Evolutionary conservation across 495 filamentous ascomycete species (phyloP), one percentile per base, ranked within the genome.

Genomic region (Penicillium maclennaniae): DNA sequence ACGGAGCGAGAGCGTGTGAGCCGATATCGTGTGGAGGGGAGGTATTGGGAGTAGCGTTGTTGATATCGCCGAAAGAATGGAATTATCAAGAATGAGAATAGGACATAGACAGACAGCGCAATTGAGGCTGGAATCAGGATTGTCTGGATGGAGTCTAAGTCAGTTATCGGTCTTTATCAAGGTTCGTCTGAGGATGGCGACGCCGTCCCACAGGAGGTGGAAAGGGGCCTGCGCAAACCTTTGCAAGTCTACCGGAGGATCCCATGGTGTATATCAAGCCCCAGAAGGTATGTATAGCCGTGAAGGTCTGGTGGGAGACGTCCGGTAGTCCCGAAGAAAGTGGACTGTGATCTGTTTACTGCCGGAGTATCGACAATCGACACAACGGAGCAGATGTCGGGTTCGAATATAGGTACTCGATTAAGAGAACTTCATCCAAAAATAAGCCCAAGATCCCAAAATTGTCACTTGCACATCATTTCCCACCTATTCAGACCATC

Each of bases 31-130:
- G 26, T 86, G 79, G 27, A 89, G 66, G 85, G 85, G 9, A 89
- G 79, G 57, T 88, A 89, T 45, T 86, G 81, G 20, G 72, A 70
- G 56, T 92, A 92, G 49, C 88, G 85, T 55, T 78, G 76, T 53
- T 84, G 87, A 68, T 92, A 87, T 44, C 80, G 82, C 26, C 81
- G 86, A 79, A 89, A 87, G 58, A 89, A 70, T 4, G 91, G 91
- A 37, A 92, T 61, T 66, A 92, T 59, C 47, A 88, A 62, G 67
- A 87, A 89, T 47, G 82, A 84, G 43, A 85, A 66, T 42, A 87
- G 54, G 63, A 92, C 69, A 70, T 90, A 96, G 61, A 95, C 74
- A 43, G 82, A 64, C 46, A 91, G 76, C 37, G 90, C 87, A 67
- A 93, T 86, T 54, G 87, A 53, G 48, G 88, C 87, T 3, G 91